Evolutionary conservation across 129 eudicot species (phyloP), one percentile per base, ranked within the genome.

Genomic region (Artemisia annua): DNA sequence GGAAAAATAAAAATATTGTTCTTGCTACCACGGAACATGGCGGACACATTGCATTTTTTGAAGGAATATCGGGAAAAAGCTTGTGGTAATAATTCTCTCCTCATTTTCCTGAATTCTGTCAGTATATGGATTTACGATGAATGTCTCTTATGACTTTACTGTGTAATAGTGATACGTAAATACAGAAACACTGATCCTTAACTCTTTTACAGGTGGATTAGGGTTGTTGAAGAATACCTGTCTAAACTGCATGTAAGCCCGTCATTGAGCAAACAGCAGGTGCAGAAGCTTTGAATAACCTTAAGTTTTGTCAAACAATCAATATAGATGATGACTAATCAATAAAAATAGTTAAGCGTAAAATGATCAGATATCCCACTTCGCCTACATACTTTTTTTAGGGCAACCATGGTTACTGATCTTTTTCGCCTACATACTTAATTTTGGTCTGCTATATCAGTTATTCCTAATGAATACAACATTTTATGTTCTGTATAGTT

Each of bases 21-120:
- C 84, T 95, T 30, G 97, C 97, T n/a, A 88, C 94, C 66, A 88
- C 96, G 13, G 80, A 86, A 76, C 97, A 95, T 53, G 99, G 99
- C 77, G 99, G 99, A 64, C 99, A 95, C 82, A 82, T 95, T 26
- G 94, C 88, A 11, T 90, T 68, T 83, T 90, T 86, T 72, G 96
- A 95, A 80, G 97, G 99, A 68, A 59, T 88, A 49, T 82, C 88
- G 32, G 99, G 91, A 20, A 75, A 82, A 67, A 82, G 80, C 84
- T 64, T 95, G 67, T 95, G 99, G 99, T 95, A 85, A 71, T 24
- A 17, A 11, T 8, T 28, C 46, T 18, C 6, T 39, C 13, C 3
- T 57, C 11, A 7, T 20, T 17, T 39, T 46, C 14, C 28, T 66
- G 8, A 24, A 39, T 46, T 15, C 17, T 56, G 11, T 49, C 44